Base-by-base conservation (phyloP, 2,329 filamentous ascomycete genomes). In the Ustilaginoidea virens region DNA sequence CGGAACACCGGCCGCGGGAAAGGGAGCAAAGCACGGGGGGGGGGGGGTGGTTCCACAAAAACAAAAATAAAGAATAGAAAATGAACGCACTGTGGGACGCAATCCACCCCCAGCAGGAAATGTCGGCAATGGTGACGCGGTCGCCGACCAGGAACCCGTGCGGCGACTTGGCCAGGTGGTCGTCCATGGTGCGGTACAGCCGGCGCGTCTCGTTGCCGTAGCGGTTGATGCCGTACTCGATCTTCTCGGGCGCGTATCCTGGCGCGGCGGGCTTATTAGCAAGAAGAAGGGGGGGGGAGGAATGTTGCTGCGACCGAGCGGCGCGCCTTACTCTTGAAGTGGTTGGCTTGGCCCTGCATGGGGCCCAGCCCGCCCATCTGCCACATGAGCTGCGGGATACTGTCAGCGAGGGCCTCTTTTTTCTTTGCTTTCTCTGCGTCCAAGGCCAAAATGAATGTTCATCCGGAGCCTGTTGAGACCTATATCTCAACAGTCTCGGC, bases 191-290 rank as follows among this genome's bases (percentile, higher is more conserved):
- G 29, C 72, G 63, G 56, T 90, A 92, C 2, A 93, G 62, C 10
- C 85, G 74, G n/a, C 76, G 66, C 0, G 79, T 82, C 57, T 93
- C 85, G 47, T 82, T 90, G 46, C 65, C 59, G 56, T 92, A 93
- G 27, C 85, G 69, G 45, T 80, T 72, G 31, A 92, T 71, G 36
- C 78, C 82, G 48, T 93, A 92, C 44, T 75, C 62, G 43, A 92
- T 87, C 49, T 69, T 73, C 48, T 86, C 78, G 0, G 81, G 80
- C 1, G 83, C 82, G 45, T 92, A 92, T 32, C 61, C 63, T 68
- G 17, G 25, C 7, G 22, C 8, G 6, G 12, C 5, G 22, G 7
- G 6, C 7, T 6, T 13, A 23, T 7, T 8, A 23, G 22, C 7
- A 23, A 7, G 12, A 23, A 26, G 25, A 12, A 12, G 23, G 14